Conservation (phyloP, 2,329 filamentous ascomycete genomes). For the Aureobasidium musti region DNA sequence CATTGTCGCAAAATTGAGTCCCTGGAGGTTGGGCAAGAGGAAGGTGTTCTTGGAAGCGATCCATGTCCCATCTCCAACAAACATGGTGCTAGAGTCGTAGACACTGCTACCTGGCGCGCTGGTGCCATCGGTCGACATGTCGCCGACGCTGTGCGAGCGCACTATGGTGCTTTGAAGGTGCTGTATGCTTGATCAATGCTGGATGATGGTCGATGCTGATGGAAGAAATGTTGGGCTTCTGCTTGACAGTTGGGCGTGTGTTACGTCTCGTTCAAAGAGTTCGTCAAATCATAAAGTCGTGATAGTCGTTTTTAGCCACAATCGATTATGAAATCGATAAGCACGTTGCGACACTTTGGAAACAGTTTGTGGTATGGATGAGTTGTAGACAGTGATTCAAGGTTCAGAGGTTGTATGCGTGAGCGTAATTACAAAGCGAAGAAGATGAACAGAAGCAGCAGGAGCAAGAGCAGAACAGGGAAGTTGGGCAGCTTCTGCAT, state of each 20-base stretch:
- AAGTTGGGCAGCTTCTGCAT: constrained; percentile 24
- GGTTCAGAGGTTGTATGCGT: constrained; percentile 11
- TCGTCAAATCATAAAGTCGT: constrained; percentile 22
- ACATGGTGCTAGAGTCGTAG: constrained; percentile 73
- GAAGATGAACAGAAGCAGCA: neutral
- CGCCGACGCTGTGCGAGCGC: constrained; percentile 12
- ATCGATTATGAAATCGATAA: constrained; percentile 24
- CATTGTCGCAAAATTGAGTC: constrained; percentile 78
- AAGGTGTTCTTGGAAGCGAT: constrained; percentile 75
- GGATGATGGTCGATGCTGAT: neutral
- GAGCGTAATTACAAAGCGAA: constrained; percentile 11
- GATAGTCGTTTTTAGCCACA: constrained; percentile 20
- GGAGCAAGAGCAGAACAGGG: constrained; percentile 4
- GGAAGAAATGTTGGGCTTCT: neutral
- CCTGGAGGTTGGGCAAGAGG: constrained; percentile 73
- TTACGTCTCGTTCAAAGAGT: neutral
- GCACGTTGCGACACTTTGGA: neutral
- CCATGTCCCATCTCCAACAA: constrained; percentile 82
- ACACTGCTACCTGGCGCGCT: constrained; percentile 70
- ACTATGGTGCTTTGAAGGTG: neutral
- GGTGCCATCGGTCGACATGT: constrained; percentile 40
- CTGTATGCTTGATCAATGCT: neutral
- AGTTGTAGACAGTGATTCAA: neutral
- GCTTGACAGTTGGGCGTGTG: neutral
- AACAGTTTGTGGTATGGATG: constrained; percentile 3